A percentile compares a stretch with the other conserved stretches of the same genome.
These are phyloP conservation scores for Colletotrichum tanaceti DNA, from an alignment of 2,329 filamentous ascomycete genomes.

Conservation along the genomic window DNA sequence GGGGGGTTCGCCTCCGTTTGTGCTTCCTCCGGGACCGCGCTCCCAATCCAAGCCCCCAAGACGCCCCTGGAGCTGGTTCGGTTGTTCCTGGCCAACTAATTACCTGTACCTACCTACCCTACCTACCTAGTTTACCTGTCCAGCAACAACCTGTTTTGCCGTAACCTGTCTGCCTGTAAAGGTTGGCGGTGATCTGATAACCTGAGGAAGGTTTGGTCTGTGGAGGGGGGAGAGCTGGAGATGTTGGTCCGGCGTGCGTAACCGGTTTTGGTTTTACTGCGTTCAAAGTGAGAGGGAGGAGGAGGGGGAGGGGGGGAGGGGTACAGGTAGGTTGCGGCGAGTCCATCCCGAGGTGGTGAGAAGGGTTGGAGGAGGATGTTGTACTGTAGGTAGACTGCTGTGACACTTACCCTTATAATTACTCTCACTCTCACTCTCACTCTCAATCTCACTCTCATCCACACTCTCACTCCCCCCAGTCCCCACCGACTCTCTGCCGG, in stretches of 20 bases:
- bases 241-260: background rate
- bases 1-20: background rate
- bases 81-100: no score
- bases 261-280: background rate
- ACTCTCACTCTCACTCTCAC: constrained; percentile 7
- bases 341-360: background rate
- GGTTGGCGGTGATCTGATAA: background rate
- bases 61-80: background rate
- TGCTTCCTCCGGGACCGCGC: constrained; percentile 3
- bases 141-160: background rate
- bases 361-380: background rate
- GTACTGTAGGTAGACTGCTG: background rate
- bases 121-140: no score
- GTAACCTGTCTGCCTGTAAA: background rate
- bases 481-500: background rate
- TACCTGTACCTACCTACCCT: no score
- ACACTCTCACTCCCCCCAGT: background rate
- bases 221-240: constrained; percentile 1
- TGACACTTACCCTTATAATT: no score
- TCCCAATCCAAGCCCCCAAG: background rate
- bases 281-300: no score
- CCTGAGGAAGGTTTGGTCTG: background rate
- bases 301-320: no score
- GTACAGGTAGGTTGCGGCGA: background rate
- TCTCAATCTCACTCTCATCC: background rate